A percentile compares a stretch with the other conserved stretches of the same genome.
Evolutionary conservation across 2,329 filamentous ascomycete genomes (phyloP).

Genomic region (Westerdykella sp.): DNA sequence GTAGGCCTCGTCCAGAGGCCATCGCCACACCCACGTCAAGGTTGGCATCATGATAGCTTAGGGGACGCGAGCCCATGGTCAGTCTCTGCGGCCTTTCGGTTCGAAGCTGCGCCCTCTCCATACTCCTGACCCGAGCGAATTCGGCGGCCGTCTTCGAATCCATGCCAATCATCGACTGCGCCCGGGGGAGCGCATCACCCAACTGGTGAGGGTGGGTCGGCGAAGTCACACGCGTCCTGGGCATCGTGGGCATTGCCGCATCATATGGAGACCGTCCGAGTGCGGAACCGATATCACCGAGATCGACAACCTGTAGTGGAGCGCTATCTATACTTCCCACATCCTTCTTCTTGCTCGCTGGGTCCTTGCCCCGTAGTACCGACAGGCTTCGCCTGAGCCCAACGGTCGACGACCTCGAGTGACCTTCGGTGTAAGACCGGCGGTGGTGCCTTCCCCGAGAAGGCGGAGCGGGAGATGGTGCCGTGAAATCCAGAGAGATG

Average conservation of each 20-base stretch:
- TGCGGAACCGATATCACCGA: conserved; percentile 38
- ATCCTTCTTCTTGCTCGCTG: conserved; percentile 18
- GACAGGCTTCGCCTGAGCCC: conserved; percentile 23
- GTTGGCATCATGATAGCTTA: conserved; percentile 25
- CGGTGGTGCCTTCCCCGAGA: conserved; percentile 7
- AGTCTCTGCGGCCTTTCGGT: conserved; percentile 18
- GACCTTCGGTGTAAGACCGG: conserved; percentile 19
- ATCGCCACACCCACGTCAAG: conserved; percentile 20
- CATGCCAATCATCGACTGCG: conserved; percentile 32
- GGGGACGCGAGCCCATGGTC: conserved; percentile 17
- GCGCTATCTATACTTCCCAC: conserved; percentile 9
- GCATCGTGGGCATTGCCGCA: conserved; percentile 27
- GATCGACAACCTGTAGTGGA: conserved; percentile 29
- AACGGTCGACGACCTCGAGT: conserved; percentile 18
- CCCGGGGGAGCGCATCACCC: conserved; percentile 20
- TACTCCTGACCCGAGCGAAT: conserved; percentile 33
- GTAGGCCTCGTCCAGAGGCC: conserved; percentile 8
- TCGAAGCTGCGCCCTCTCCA: conserved; percentile 21
- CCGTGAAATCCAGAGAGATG: conserved; percentile 11
- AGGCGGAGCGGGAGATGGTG: conserved; percentile 6
- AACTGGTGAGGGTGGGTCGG: conserved; percentile 35
- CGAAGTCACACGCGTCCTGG: conserved; percentile 12
- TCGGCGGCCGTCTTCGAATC: conserved; percentile 30
- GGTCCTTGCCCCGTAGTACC: conserved; percentile 26
- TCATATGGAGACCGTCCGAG: conserved; percentile 43